Evolutionary conservation across 2,329 filamentous ascomycete species (phyloP), one percentile per base, ranked within the genome.

Genomic region (Sordariomycetes sp.): DNA sequence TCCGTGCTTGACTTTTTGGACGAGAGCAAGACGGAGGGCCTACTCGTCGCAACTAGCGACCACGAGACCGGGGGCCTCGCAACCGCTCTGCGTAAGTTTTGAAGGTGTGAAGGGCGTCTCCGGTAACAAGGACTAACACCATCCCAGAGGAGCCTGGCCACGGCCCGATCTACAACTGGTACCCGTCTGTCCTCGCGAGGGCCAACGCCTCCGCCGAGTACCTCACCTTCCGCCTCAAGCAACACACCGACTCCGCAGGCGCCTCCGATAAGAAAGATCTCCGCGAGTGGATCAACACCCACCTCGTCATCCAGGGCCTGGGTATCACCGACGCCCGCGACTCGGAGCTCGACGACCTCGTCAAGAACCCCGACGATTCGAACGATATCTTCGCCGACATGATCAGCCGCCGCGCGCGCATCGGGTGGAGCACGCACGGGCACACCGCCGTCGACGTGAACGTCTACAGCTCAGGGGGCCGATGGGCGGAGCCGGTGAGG

Each of bases 381-480:
- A 73, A 78, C 35, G 71, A 78, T 3, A 74, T 81, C 1, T 89
- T 97, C 68, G 85, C 91, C 0, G 86, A 90, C 66, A 93, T 99
- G 76, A 83, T 97, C 64, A 96, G 89, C 64, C 81, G 88, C 4
- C 84, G 94, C 60, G 89, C 92, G 1, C 90, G 96, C 67, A 83
- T 96, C 51, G 95, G 94, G 16, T 99, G 94, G 94, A 87, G 83
- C 62, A 96, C 92, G 0, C 93, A 97, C 70, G 94, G 94, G 32
- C 94, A 99, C 74, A 88, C 87, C 22, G 94, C 87, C 56, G 91
- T 94, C 8, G 94, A 99, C 69, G 94, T 99, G 54, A 99, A 99
- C 71, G 90, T 99, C 64, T 99, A 97, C 74, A 87, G 89, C 57
- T 92, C 88, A 0, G 78, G 79, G 53, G 85, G 89, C 3, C 78